Evolutionary conservation across 1,284 basidiomycete genomes (phyloP), one percentile per base, ranked within the genome.

Genomic region (Tylopilus orsonianus): DNA sequence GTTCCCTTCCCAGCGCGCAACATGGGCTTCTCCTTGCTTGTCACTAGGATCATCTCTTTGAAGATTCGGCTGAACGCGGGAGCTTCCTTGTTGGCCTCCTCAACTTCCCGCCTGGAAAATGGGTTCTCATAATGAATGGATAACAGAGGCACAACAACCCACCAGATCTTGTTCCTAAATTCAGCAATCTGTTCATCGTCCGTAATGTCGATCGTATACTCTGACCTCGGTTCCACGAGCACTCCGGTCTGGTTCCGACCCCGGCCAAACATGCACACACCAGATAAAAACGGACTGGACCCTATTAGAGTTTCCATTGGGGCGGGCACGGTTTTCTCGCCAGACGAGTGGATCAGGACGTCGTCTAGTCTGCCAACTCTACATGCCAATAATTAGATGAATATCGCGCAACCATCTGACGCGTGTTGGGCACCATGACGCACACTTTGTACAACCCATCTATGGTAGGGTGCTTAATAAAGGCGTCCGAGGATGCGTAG

Each of bases 361-460:
- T 62, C 65, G 29, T 67, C 57, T 2, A 56, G 10, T n/a, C 62
- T 49, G 8, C 65, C 57, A 19, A 67, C 49, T n/a, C 63, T 66
- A 30, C 24, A 27, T n/a, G 16, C 20, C n/a, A 32, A 13, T 16
- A 16, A 33, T 46, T 18, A 41, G 20, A 12, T 5, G 12, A 18
- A 19, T n/a, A 5, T 18, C 22, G 30, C 30, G 8, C 8, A 12
- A 41, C 14, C 23, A 5, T 8, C 23, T n/a, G n/a, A 24, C 23
- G 23, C 23, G 23, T 14, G 40, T 12, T 3, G 18, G 3, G 18
- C 13, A 8, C 34, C 30, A 40, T n/a, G 9, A 24, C 65, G 0
- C 49, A 76, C 75, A 76, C 53, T 56, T 65, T 74, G 63, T 50
- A 68, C 3, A 66, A 16, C 4, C 54, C 53, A 20, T 54, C 44